Base-by-base conservation (phyloP, 2,329 filamentous ascomycete genomes). In the Didymella pinodella region DNA sequence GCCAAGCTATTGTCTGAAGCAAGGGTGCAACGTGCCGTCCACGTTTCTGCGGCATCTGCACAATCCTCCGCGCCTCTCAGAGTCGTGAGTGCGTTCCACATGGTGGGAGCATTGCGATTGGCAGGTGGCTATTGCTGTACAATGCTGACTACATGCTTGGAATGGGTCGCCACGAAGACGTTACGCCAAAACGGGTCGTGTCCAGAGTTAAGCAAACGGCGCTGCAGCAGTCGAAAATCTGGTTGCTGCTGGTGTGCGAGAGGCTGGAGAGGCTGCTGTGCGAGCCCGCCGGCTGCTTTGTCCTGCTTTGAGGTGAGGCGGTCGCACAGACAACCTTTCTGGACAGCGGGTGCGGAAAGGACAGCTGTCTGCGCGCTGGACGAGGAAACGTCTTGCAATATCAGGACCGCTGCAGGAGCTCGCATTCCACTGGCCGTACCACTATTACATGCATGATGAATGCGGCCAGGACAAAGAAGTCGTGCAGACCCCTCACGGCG, bases 21-120 rank as follows among this genome's bases (percentile, higher is more conserved):
- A 66, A 72, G 72, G 72, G 69, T 74, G 65, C 70, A 74, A 73
- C 71, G 72, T 74, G 72, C 67, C 66, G 54, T 65, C 67, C 70
- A 74, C 71, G 72, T 74, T 75, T 65, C 59, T 66, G 69, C 64
- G 63, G 64, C 62, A 65, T 68, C 57, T 62, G 61, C 63, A 63
- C 66, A 71, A 71, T 61, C 26, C 58, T 70, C 71, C 69, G 71
- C 66, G 49, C 68, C 69, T 71, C 66, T 72, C 63, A 59, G 55
- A 50, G 47, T 41, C 26, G 64, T 60, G 51, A 62, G 41, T 36
- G 54, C 47, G 68, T 69, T 65, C 31, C 69, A 67, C 69, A 48
- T 44, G 38, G 59, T 44, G 65, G 65, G 45, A 65, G 61, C 55
- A 57, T 59, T 57, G 65, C 58, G 66, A 63, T 68, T 68, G 68